Base-by-base conservation (phyloP, 2,329 filamentous ascomycete species). In the Chaetomium strumarium region DNA sequence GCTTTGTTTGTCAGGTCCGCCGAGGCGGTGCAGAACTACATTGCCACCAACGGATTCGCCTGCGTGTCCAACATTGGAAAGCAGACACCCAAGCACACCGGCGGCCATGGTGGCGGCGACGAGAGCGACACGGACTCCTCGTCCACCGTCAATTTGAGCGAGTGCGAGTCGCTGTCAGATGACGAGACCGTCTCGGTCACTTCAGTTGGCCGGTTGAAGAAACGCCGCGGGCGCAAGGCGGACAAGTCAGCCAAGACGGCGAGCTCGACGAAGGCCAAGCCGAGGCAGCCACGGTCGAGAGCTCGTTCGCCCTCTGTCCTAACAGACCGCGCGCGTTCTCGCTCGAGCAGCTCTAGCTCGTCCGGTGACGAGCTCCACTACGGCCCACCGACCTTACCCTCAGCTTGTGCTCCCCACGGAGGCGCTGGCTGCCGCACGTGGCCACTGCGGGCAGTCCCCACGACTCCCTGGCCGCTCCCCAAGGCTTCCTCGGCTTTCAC, bases 1-100 rank as follows among this genome's bases (percentile, higher is more conserved):
- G 53, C 62, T 14, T 68, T 74, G n/a, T 67, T 72, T 53, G 53
- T 59, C 42, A 68, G 66, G 54, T 70, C 70, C 10, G 70, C 70
- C n/a, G 67, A 68, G 39, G 67, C 66, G n/a, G 66, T 70, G 39
- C 62, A 66, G 37, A 58, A 63, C 39, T 59, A 65, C 57, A 63
- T 70, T 49, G 38, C 53, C n/a, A 60, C 60, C 20, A 64, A 69
- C 43, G 71, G 70, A 43, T 72, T 67, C 46, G 64, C 58, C 20
- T 43, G 58, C 13, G 49, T 52, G 2, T 41, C 54, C 8, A 44
- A 29, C 37, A 17, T 48, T 44, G 57, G 59, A 46, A 56, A 55
- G 45, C 39, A 46, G 19, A 16, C 12, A 2, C 3, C 36, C 33
- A 41, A 51, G 42, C 34, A 13, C 14, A 24, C 16, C 12, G 34